phyloP scores from a whole-genome alignment of 306 rosid species.

The Quercus dentata region DNA sequence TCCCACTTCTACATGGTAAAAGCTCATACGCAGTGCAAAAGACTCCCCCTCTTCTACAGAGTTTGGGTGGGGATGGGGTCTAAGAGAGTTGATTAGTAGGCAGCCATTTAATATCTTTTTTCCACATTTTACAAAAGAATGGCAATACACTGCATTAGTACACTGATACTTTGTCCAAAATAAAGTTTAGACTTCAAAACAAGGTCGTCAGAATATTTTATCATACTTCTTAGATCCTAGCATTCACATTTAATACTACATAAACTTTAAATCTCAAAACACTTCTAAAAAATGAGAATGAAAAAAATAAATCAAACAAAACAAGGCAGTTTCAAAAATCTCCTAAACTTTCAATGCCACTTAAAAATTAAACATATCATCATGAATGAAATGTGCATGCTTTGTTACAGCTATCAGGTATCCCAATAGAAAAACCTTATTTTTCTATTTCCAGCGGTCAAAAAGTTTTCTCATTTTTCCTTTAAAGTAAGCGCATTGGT shows the following conservation, averaged over 20 bases:
- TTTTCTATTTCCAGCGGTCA: neutral
- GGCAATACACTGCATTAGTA: neutral
- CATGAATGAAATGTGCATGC: neutral
- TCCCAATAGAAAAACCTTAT: neutral
- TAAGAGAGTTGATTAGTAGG: too few species aligned
- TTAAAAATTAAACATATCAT: neutral
- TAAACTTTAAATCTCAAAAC: neutral
- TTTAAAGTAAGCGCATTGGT: neutral
- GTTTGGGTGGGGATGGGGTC: too few species aligned
- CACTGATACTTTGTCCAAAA: neutral
- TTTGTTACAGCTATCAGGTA: constrained; percentile 4
- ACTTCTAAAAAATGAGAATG: neutral
- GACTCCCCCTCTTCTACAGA: too few species aligned
- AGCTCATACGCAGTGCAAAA: too few species aligned
- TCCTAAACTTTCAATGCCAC: neutral
- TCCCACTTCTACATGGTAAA: too few species aligned
- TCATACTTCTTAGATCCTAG: neutral
- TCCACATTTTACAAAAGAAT: neutral
- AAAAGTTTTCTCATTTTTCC: neutral
- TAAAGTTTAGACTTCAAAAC: neutral
- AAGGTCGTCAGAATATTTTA: constrained; percentile 1
- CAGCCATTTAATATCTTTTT: neutral
- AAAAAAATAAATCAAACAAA: neutral
- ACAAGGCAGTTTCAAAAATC: neutral
- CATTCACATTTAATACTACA: neutral